Conservation (phyloP, 257 asterid species). For the Rehmannia glutinosa region DNA sequence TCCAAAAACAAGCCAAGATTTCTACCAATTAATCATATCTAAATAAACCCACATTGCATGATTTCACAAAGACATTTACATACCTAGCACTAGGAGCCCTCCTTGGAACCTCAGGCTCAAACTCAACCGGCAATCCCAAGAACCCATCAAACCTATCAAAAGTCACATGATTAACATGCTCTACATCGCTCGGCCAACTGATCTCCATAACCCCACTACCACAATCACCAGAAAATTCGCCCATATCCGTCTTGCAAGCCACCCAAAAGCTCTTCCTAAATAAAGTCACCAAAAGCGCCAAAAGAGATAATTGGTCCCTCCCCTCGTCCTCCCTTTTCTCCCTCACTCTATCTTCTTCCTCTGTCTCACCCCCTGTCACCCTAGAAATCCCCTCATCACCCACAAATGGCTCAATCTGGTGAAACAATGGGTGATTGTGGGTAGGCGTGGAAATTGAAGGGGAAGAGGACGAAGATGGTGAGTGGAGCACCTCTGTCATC, state of each 20-base stretch:
- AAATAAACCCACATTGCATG: no score
- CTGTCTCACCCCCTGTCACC: slow-evolving; percentile 28
- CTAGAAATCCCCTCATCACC: slow-evolving; percentile 22
- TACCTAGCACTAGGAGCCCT: slow-evolving; percentile 96
- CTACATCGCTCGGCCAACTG: slow-evolving; percentile 88
- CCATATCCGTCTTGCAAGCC: slow-evolving; percentile 58
- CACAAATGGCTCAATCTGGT: slow-evolving; percentile 27
- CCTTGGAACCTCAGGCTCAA: slow-evolving; percentile 83
- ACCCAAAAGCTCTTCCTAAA: slow-evolving; percentile 74
- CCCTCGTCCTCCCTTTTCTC: slow-evolving; percentile 48
- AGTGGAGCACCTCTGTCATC: slow-evolving; percentile 90
- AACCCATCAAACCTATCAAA: slow-evolving; percentile 93
- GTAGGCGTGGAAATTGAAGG: slow-evolving; percentile 67
- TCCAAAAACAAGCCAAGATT: no score
- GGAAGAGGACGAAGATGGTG: slow-evolving; percentile 69
- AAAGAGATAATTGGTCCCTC: slow-evolving; percentile 62
- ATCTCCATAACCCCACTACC: slow-evolving; percentile 58
- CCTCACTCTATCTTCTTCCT: slow-evolving; percentile 36
- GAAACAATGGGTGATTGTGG: slow-evolving; percentile 47
- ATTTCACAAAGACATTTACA: background rate
- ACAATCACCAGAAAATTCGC: slow-evolving; percentile 25
- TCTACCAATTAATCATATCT: no score
- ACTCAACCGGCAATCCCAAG: slow-evolving; percentile 92
- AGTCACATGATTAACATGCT: slow-evolving; percentile 85
- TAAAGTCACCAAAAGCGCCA: slow-evolving; percentile 67